These are phyloP conservation scores for Musa balbisiana DNA, from an alignment of 202 grass and related monocot species.

Conservation along the genomic window DNA sequence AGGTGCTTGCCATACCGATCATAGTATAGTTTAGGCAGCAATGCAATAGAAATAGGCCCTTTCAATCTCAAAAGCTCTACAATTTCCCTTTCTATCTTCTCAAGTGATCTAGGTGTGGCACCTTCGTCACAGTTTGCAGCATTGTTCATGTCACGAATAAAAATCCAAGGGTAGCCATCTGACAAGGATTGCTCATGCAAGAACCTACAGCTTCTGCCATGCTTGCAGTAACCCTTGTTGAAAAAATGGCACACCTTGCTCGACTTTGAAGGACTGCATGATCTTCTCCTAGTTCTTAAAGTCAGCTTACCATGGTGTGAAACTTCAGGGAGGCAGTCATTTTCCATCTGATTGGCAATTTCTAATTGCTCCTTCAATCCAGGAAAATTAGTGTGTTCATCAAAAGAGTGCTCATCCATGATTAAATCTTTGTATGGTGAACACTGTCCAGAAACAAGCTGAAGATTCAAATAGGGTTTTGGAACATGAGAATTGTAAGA, in stretches of 20 bases:
- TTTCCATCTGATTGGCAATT: not conserved
- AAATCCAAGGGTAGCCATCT: constrained; percentile 1
- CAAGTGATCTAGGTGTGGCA: constrained; percentile 14
- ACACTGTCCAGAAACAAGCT: constrained; percentile 4
- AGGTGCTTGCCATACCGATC: constrained; percentile 31
- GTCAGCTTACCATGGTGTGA: not conserved
- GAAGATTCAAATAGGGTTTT: constrained; percentile 30
- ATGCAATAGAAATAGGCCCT: constrained; percentile 21
- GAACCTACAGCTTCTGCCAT: constrained; percentile 27
- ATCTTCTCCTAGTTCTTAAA: not conserved
- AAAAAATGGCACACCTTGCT: constrained; percentile 25
- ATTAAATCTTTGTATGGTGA: not conserved
- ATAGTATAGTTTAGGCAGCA: constrained; percentile 29
- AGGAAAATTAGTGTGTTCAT: not conserved
- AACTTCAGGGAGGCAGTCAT: not conserved
- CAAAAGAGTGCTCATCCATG: constrained; percentile 22
- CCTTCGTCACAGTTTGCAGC: not conserved
- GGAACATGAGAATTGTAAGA: constrained; percentile 25
- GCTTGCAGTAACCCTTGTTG: constrained; percentile 35
- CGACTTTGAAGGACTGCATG: not conserved
- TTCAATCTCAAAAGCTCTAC: constrained; percentile 27
- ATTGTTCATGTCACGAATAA: not conserved
- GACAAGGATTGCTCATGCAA: constrained; percentile 18
- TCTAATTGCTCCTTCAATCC: not conserved
- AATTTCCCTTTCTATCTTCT: constrained; percentile 46